Evolutionary conservation across 148 eudicot genomes (phyloP).

Genomic region (Suaeda aralocaspica): DNA sequence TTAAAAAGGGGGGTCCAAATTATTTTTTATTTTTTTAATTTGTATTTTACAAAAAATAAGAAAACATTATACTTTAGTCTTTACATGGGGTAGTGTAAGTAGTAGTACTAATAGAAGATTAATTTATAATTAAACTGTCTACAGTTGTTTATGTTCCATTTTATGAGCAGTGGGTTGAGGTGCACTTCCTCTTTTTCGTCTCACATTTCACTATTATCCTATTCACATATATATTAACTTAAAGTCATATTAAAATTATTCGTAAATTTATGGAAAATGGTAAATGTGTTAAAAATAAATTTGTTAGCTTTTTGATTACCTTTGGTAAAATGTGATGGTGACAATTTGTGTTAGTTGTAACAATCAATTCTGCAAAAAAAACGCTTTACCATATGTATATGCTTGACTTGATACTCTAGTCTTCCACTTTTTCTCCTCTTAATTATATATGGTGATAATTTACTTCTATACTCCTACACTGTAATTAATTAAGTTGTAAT

Average conservation of each 20-base stretch:
- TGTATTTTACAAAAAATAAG: not conserved
- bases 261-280: too few relatives aligned
- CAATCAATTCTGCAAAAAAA: constrained; percentile 27
- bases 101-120: not conserved
- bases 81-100: not conserved
- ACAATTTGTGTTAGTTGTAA: constrained; percentile 18
- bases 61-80: too few relatives aligned
- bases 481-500: too few relatives aligned
- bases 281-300: too few relatives aligned
- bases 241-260: too few relatives aligned
- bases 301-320: not conserved
- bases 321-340: not conserved
- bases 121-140: not conserved
- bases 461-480: too few relatives aligned
- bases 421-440: constrained; percentile 7
- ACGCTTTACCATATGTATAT: constrained; percentile 18
- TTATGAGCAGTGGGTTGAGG: not conserved
- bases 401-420: constrained; percentile 21
- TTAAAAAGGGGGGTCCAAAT: constrained; percentile 33
- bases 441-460: constrained; percentile 1
- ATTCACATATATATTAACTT: too few relatives aligned
- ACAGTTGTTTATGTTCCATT: constrained; percentile 15
- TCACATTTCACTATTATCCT: too few relatives aligned
- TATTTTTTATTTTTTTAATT: not conserved
- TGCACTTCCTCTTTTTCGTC: not conserved